Evolutionary conservation across 768 basidiomycete genomes (phyloP), one percentile per base, ranked within the genome.

Genomic region (Xerocomellus chrysenteron): DNA sequence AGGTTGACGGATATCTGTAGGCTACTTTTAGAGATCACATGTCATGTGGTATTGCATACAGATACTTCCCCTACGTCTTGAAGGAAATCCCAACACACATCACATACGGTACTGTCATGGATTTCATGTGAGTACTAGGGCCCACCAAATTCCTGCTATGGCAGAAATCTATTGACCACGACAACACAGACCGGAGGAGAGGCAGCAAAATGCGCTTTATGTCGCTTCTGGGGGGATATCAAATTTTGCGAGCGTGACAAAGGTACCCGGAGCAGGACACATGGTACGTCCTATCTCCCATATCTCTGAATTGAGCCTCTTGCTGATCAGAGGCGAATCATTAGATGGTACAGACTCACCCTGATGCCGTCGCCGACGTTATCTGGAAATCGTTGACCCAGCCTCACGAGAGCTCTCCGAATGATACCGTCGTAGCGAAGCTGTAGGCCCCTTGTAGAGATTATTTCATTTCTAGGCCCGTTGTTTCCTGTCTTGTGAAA

Each of bases 11-110:
- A 35, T 35, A 35, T 2, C 32, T 11, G 30, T 9, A 32, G 32
- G 32, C 10, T 32, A 32, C 32, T 32, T 32, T 32, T 32, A 32
- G 10, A 32, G 32, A 56, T 17, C 8, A 1, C 4, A 32, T 32
- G 32, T 32, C 32, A 2, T 10, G 32, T 32, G 3, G 10, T 32
- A 11, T 32, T 32, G 11, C 32, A 32, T 11, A 32, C 32, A 10
- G 10, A 11, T 32, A 32, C 32, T 17, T 37, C 1, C 36, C 50
- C 7, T 28, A 35, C 5, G 5, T 36, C 3, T 7, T 55, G 47
- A 49, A 59, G 30, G 26, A 41, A 19, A 45, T 52, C 24, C 50
- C 50, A 14, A 53, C 51, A 49, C 47, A 19, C 13, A 49, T 53
- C 47, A 47, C 28, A 19, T 40, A 44, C 28, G 57, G 52, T 5